phyloP scores from a whole-genome alignment of 441 rosid genomes.

The Pelargonium myrrhifolium region DNA sequence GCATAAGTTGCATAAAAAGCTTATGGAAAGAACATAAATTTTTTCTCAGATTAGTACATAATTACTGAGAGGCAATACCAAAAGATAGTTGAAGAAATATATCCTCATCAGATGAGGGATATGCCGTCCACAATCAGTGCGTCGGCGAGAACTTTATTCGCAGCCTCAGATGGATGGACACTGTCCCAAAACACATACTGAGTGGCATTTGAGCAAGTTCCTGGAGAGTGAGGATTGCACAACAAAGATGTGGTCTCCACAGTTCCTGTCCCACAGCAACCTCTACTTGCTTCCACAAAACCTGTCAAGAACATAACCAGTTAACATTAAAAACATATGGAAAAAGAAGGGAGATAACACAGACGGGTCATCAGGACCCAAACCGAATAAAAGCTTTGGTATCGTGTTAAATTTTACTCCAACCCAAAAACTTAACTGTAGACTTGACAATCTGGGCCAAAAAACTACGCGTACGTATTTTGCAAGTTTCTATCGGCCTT shows the following conservation, averaged over 20 bases:
- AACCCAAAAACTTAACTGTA: too few species aligned
- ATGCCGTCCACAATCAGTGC: slow-evolving; percentile 53
- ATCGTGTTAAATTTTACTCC: too few species aligned
- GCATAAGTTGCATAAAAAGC: background rate
- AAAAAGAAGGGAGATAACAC: too few species aligned
- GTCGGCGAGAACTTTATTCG: slow-evolving; percentile 71
- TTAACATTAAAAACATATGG: too few species aligned
- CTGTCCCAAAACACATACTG: slow-evolving; percentile 89
- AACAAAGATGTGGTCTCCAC: slow-evolving; percentile 58
- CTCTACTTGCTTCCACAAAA: slow-evolving; percentile 66
- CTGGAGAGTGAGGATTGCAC: slow-evolving; percentile 63
- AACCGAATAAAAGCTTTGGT: too few species aligned
- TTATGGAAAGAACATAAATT: background rate
- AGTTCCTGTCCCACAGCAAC: slow-evolving; percentile 89
- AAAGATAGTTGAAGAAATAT: background rate
- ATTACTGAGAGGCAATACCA: too few species aligned
- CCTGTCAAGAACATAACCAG: slow-evolving; percentile 32
- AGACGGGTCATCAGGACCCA: too few species aligned
- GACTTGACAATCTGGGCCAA: too few species aligned
- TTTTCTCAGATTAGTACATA: background rate
- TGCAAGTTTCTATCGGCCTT: too few species aligned
- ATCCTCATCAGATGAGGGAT: slow-evolving; percentile 38
- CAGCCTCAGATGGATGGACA: slow-evolving; percentile 86
- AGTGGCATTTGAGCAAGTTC: slow-evolving; percentile 78
- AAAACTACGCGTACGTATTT: too few species aligned